phyloP scores from a whole-genome alignment of 257 asterid genomes.

The Solanum pinnatisectum region DNA sequence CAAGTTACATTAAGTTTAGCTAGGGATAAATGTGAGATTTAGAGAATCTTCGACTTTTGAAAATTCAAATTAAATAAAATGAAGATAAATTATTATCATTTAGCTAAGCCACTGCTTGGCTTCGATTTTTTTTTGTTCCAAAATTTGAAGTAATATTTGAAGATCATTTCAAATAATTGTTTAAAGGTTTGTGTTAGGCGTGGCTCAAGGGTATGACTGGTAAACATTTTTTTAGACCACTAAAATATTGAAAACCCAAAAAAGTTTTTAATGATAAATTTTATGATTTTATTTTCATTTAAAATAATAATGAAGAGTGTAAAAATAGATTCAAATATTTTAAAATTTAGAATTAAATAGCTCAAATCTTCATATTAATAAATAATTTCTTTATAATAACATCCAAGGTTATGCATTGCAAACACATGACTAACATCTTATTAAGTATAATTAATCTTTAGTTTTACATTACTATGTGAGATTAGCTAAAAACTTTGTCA shows the following conservation, averaged over 20 bases:
- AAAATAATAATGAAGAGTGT: neutral
- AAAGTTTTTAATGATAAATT: neutral
- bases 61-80: neutral
- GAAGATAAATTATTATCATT: neutral
- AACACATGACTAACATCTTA: no score
- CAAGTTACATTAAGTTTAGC: neutral
- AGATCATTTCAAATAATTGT: neutral
- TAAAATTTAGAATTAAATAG: no score
- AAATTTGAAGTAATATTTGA: neutral
- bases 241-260: neutral
- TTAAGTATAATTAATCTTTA: no score
- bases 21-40: neutral
- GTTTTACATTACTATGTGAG: neutral
- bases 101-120: neutral
- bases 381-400: no score
- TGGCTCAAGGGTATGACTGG: no score
- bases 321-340: neutral
- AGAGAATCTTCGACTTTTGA: neutral
- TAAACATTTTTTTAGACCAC: no score
- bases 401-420: no score
- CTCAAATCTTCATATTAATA: no score
- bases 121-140: neutral
- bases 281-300: no score
- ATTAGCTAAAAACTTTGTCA: neutral
- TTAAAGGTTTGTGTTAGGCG: neutral